A percentile compares a stretch with the other conserved stretches of the same genome.
These are phyloP conservation scores for Delonix regia DNA, from an alignment of 306 rosid genomes.

Conservation along the genomic window DNA sequence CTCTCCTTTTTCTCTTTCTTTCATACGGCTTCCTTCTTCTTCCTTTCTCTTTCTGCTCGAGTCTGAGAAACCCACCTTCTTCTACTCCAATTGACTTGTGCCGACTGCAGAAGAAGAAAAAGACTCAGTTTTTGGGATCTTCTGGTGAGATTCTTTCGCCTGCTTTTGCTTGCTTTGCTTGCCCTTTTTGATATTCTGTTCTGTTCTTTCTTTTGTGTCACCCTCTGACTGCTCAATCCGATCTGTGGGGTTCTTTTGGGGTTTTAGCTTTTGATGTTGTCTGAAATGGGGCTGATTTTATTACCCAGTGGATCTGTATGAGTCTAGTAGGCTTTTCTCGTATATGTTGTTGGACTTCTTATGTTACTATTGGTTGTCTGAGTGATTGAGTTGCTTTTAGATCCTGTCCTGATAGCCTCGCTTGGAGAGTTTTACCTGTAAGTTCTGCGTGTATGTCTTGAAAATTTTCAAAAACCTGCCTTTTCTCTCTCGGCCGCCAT, in stretches of 20 bases:
- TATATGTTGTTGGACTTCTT: not conserved
- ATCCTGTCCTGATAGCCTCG: not conserved
- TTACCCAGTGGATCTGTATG: not conserved
- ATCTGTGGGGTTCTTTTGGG: not conserved
- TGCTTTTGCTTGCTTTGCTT: not conserved
- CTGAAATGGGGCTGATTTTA: not conserved
- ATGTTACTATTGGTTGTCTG: not conserved
- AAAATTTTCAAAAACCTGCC: not conserved
- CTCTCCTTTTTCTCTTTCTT: not conserved
- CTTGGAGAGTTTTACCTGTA: not conserved
- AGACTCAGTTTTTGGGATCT: constrained; percentile 24
- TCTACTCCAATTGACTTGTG: constrained; percentile 20
- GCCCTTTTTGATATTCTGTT: not conserved
- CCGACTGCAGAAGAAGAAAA: constrained; percentile 1
- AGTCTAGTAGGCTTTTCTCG: not conserved
- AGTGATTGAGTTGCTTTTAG: not conserved
- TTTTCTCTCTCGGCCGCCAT: not conserved
- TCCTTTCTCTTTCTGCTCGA: not conserved
- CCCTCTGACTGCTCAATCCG: not conserved
- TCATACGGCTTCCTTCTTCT: not conserved
- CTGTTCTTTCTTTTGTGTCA: not conserved
- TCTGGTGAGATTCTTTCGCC: constrained; percentile 17
- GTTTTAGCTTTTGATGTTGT: not conserved
- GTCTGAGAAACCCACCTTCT: constrained; percentile 16
- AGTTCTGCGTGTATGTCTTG: not conserved